A percentile compares a stretch with the other conserved stretches of the same genome.
phyloP scores from a whole-genome alignment of 495 filamentous ascomycete species.

The Massariosphaeria phaeospora region DNA sequence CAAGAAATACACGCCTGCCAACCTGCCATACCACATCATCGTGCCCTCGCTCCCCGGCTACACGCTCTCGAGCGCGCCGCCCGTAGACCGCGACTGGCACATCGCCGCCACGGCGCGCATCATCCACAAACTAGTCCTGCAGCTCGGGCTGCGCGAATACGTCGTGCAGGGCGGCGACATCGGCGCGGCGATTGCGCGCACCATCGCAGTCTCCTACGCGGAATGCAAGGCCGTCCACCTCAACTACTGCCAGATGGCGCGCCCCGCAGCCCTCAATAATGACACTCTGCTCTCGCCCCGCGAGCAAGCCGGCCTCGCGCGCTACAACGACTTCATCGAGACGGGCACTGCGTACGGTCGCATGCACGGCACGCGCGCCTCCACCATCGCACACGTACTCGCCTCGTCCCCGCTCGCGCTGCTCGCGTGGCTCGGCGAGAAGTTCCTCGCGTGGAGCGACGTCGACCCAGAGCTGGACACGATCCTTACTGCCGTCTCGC shows the following conservation, averaged over 20 bases:
- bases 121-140: conserved; percentile 55
- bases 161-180: conserved; percentile 65
- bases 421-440: conserved; percentile 67
- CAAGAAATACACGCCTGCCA: conserved; percentile 50
- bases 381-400: conserved; percentile 58
- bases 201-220: conserved; percentile 42
- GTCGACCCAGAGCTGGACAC: conserved; percentile 46
- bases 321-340: background rate
- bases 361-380: conserved; percentile 56
- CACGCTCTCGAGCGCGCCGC: conserved; percentile 47
- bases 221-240: conserved; percentile 42
- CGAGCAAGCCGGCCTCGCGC: background rate
- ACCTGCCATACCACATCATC: conserved; percentile 61
- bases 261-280: background rate
- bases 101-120: conserved; percentile 45
- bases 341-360: conserved; percentile 51
- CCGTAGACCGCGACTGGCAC: conserved; percentile 47
- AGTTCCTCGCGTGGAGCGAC: conserved; percentile 62
- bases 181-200: conserved; percentile 49
- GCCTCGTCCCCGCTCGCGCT: conserved; percentile 56
- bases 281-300: background rate
- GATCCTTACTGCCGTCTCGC: conserved; percentile 52
- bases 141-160: conserved; percentile 57
- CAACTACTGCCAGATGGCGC: conserved; percentile 6
- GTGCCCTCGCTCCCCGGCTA: conserved; percentile 63